phyloP scores from a whole-genome alignment of 2,329 filamentous ascomycete genomes.

The Trichoderma citrinoviride region DNA sequence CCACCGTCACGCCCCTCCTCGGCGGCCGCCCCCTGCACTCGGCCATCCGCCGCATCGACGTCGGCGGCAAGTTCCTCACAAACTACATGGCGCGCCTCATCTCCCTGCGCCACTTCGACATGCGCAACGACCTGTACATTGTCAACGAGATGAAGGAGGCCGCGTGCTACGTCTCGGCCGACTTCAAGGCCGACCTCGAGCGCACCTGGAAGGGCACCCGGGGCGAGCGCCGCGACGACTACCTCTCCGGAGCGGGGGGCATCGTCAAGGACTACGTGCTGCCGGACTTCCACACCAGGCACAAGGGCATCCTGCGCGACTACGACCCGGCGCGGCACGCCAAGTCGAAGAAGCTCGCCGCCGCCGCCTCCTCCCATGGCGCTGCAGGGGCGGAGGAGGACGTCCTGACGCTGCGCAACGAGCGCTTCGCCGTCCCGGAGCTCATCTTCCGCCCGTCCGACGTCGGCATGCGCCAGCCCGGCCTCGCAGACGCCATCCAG shows the following conservation, averaged over 20 bases:
- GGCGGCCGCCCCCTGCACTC: slow-evolving; percentile 76
- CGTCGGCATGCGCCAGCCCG: slow-evolving; percentile 78
- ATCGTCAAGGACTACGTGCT: slow-evolving; percentile 90
- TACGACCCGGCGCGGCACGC: slow-evolving; percentile 68
- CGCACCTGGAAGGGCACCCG: slow-evolving; percentile 76
- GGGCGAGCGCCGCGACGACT: slow-evolving; percentile 53
- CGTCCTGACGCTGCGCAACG: slow-evolving; percentile 81
- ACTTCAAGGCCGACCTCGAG: slow-evolving; percentile 78
- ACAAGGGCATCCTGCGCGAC: slow-evolving; percentile 68
- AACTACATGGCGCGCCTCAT: slow-evolving; percentile 89
- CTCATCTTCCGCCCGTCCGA: slow-evolving; percentile 84
- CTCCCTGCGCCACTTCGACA: slow-evolving; percentile 88
- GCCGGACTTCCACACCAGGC: slow-evolving; percentile 67
- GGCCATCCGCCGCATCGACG: slow-evolving; percentile 78
- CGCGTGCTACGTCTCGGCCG: slow-evolving; percentile 75
- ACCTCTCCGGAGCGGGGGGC: slow-evolving; percentile 51
- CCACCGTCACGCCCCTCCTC: slow-evolving; percentile 83
- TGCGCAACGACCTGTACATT: slow-evolving; percentile 89
- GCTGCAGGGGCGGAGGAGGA: slow-evolving; percentile 57
- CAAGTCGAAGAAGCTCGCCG: slow-evolving; percentile 46
- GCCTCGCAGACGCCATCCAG: slow-evolving; percentile 77
- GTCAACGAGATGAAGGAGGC: slow-evolving; percentile 96
- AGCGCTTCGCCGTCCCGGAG: slow-evolving; percentile 87
- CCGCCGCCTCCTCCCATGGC: slow-evolving; percentile 43
- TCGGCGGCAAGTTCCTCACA: slow-evolving; percentile 89